Evolutionary conservation across 1,139 yeast genomes (phyloP), one percentile per base, ranked within the genome.

Genomic region (Pichia sp.): DNA sequence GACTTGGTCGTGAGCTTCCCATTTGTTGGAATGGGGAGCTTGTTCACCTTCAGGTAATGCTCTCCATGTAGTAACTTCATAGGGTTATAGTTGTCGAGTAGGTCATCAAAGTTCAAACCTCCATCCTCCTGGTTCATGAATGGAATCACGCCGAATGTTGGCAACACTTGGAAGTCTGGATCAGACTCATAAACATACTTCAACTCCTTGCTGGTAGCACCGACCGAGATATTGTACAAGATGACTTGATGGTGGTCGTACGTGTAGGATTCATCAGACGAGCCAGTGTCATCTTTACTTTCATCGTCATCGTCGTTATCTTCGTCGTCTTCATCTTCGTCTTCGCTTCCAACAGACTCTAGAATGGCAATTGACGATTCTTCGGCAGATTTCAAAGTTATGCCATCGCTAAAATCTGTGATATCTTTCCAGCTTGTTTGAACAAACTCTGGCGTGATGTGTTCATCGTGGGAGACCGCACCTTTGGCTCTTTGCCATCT

Each of bases 401-500:
- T 76, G 54, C 81, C 82, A 49, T 75, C 71, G 45, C 78, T 71
- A 70, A 89, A 93, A 72, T 89, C 85, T 56, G 76, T 73, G 59
- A 92, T 80, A 51, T 79, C 81, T 19, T 66, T 73, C 83, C 93
- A 84, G 70, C 86, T 77, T 56, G 84, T 85, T 57, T 79, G 78
- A 60, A 93, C 75, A 61, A 81, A 80, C 57, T 74, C 73, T 6
- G 60, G 58, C 16, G 41, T 49, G 34, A 52, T 51, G 44, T 54
- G 45, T 41, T 74, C 75, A 45, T 79, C 84, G 54, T 74, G 76
- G 57, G 84, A 79, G 16, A 87, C 90, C 54, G 83, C 86, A 64
- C 98, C 98, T 62, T 84, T 84, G 56, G 96, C 85, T 72, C 97
- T 83, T 75, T 92, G 96, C 95, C 95, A 90, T 76, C 98, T 82